Conservation (phyloP, 768 basidiomycete species). For the Boletus rubroflammeus region DNA sequence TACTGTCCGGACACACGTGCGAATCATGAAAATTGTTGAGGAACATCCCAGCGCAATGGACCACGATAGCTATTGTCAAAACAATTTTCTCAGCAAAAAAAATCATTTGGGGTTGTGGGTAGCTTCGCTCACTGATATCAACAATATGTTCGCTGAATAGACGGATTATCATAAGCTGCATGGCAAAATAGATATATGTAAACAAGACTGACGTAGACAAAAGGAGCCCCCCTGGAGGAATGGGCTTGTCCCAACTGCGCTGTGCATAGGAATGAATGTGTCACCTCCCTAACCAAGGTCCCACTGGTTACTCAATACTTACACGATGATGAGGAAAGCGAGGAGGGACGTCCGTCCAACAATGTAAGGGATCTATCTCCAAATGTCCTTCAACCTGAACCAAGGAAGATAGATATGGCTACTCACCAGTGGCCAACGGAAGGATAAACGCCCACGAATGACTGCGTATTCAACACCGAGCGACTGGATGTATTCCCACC, state of each 20-base stretch:
- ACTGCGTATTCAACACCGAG: constrained; percentile 14
- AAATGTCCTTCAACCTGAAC: background rate
- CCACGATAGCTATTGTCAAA: background rate
- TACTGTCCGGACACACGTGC: constrained; percentile 16
- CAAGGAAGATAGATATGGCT: background rate
- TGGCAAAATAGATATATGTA: background rate
- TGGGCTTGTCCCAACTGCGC: background rate
- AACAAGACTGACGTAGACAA: constrained; percentile 17
- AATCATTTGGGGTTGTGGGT: too few species aligned
- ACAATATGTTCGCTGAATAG: background rate
- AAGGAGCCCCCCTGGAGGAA: too few species aligned
- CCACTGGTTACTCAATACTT: background rate
- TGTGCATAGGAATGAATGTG: background rate
- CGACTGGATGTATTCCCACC: constrained; percentile 24
- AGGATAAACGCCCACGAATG: constrained; percentile 10
- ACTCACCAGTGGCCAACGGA: constrained; percentile 22
- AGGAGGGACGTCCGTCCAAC: constrained; percentile 14
- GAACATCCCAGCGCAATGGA: constrained; percentile 14
- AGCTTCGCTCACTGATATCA: constrained; percentile 4
- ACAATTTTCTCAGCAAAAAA: background rate
- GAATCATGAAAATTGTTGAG: constrained; percentile 23
- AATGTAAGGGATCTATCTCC: constrained; percentile 21
- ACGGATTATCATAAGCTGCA: background rate
- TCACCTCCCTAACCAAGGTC: too few species aligned
- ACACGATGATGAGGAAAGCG: constrained; percentile 11